Evolutionary conservation across 2,329 filamentous ascomycete species (phyloP), one percentile per base, ranked within the genome.

Genomic region (Chaetomium globosum): DNA sequence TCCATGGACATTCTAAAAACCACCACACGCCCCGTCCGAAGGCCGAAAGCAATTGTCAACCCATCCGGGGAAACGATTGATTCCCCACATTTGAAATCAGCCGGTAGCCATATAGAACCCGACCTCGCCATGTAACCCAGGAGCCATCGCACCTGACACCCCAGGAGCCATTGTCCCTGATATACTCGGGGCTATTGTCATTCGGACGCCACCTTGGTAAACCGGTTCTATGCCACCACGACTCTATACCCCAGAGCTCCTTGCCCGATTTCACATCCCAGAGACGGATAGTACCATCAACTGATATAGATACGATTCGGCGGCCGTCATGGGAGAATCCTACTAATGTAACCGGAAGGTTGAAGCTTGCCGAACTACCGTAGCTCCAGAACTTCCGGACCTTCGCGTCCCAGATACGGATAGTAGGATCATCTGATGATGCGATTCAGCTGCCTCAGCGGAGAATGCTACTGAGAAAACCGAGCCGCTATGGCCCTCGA

Each of bases 1-100:
- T 51, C 48, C 48, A 51, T 51, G 6, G 48, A 51, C 48, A 51
- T 51, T 7, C 48, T 51, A 21, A 51, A 51, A 51, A 51, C 19
- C 5, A 51, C n/a, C 48, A 51, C 48, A 23, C 48, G 48, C 48
- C 48, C 48, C 1, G 48, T 51, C 48, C 1, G 21, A 51, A 21
- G 10, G 48, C 48, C 48, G 48, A 51, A 26, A 51, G 48, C 48
- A 51, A 51, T 51, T 28, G 48, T 8, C n/a, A 21, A 51, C 26
- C 48, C 48, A 51, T 51, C 48, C 16, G 8, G 26, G n/a, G 48
- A 51, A 51, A 51, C 48, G n/a, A 26, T 21, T 23, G n/a, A 51
- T 51, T 26, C 48, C 48, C 10, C 19, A 51, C 21, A 21, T 51
- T 21, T 21, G 48, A 23, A 51, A 51, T 51, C 48, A 51, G n/a